These are phyloP conservation scores for Pseudonitzschia delicatissima DNA, from an alignment of 108 stramenopile species.

Conservation along the genomic window DNA sequence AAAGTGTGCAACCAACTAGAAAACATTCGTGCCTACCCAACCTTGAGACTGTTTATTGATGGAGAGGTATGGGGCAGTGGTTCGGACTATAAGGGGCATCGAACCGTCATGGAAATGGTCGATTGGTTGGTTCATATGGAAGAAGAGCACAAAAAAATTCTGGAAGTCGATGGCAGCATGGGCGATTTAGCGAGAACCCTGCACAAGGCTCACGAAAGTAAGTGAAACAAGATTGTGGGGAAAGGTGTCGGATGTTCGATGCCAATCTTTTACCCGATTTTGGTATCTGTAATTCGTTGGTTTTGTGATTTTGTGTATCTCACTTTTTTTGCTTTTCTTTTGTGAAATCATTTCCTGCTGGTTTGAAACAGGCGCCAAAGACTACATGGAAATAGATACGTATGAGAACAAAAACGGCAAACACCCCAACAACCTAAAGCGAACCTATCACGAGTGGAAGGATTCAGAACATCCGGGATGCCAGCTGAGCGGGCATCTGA, in stretches of 20 bases:
- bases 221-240: conserved; percentile 1
- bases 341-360: neutral
- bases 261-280: too few relatives aligned
- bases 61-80: conserved; percentile 46
- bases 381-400: neutral
- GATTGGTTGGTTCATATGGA: conserved; percentile 67
- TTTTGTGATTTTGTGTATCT: too few relatives aligned
- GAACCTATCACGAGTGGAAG: conserved; percentile 32
- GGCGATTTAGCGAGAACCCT: conserved; percentile 16
- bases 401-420: conserved; percentile 11
- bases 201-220: conserved; percentile 32
- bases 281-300: too few relatives aligned
- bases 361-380: conserved; percentile 2
- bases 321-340: neutral
- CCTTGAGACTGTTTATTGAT: conserved; percentile 82
- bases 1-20: conserved; percentile 66
- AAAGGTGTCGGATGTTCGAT: too few relatives aligned
- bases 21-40: conserved; percentile 88
- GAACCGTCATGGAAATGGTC: conserved; percentile 77
- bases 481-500: conserved; percentile 70
- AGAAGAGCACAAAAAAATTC: conserved; percentile 45
- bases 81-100: conserved; percentile 73
- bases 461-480: conserved; percentile 89
- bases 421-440: conserved; percentile 5
- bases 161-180: conserved; percentile 12